phyloP scores from a whole-genome alignment of 495 filamentous ascomycete genomes.

The Neurospora pannonica region DNA sequence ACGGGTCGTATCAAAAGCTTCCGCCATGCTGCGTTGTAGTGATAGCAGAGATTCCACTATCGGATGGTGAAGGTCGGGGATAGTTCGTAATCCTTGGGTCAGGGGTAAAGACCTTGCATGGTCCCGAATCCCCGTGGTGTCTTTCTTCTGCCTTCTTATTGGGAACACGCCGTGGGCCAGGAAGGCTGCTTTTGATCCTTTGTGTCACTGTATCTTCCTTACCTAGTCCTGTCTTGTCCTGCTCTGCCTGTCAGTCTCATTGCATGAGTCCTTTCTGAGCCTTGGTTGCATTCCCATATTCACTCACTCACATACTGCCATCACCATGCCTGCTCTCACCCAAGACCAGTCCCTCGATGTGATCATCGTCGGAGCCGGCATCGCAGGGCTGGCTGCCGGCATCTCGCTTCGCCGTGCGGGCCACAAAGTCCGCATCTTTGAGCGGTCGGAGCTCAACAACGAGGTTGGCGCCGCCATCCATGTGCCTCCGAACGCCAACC shows the following conservation, averaged over 20 bases:
- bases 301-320: neutral
- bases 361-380: constrained; percentile 42
- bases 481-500: constrained; percentile 38
- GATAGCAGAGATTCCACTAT: neutral
- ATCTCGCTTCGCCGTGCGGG: constrained; percentile 39
- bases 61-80: neutral
- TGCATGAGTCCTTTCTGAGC: neutral
- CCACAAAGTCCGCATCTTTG: constrained; percentile 42
- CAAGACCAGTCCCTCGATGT: constrained; percentile 24
- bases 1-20: neutral
- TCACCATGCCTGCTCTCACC: neutral
- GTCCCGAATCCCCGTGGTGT: neutral
- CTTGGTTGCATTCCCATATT: neutral
- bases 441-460: constrained; percentile 38
- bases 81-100: neutral
- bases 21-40: neutral
- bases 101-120: neutral
- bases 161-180: neutral
- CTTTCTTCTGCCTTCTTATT: neutral
- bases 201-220: neutral
- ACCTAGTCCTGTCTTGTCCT: neutral
- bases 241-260: neutral
- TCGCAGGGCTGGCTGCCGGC: constrained; percentile 43
- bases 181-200: neutral
- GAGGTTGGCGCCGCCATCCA: constrained; percentile 50